Base-by-base conservation (phyloP, 2,329 filamentous ascomycete genomes). In the Fusarium veterinarium region DNA sequence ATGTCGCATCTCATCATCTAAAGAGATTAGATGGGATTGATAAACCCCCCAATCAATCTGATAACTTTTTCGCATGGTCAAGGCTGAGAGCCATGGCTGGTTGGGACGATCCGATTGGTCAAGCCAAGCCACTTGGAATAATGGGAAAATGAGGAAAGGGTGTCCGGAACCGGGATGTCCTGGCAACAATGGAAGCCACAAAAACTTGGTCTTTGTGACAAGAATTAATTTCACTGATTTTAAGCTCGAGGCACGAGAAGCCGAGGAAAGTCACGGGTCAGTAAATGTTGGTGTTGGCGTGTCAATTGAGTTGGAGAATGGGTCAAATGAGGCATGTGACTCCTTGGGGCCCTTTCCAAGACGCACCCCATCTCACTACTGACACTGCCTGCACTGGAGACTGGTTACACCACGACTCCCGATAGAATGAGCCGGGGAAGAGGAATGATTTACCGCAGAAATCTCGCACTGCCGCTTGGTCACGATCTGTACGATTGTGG, bases 1-100 rank as follows among this genome's bases (percentile, higher is more conserved):
- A 23, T 33, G 51, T 52, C 62, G 42, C 65, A 61, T 59, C 62
- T 65, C 63, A 73, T 40, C 46, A 63, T 46, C 35, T 44, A 38
- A 64, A 62, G 44, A 77, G 76, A 77, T 78, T 78, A 78, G 76
- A 78, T 78, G 69, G 71, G 76, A 78, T 78, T 78, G 76, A 78
- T 78, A 77, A 78, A 64, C 35, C 38, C 33, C 30, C 56, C 52
- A 52, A 52, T 68, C 55, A 59, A 73, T 73, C 71, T 73, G 71
- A 71, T 73, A 73, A 73, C 53, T 59, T 51, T 37, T 62, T 56
- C n/a, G 17, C 45, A 10, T 53, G 58, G 53, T 67, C 58, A 61
- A 53, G 51, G 55, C 61, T 65, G 35, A 55, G 33, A 49, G 42
- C 60, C 64, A 61, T 35, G 60, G 41, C 60, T 53, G 40, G 25